Evolutionary conservation across 2,329 filamentous ascomycete genomes (phyloP).

Genomic region (Pseudofabraea citricarpa): DNA sequence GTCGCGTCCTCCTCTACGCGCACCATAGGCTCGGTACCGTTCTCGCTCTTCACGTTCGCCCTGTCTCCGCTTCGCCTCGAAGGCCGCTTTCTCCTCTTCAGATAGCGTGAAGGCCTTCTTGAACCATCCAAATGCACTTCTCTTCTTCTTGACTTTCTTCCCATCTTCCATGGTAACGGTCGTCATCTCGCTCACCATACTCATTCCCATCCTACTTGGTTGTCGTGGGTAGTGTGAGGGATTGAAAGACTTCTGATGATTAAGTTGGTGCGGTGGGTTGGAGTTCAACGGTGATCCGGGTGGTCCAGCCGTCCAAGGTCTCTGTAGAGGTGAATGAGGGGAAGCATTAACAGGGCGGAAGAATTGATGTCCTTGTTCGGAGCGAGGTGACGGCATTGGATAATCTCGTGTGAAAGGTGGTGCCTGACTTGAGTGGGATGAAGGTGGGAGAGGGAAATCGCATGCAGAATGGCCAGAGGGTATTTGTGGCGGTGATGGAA

Average conservation of each 20-base stretch:
- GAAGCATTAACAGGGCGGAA: slow-evolving; percentile 59
- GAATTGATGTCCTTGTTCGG: slow-evolving; percentile 43
- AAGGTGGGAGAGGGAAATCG: neutral
- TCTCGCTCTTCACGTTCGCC: slow-evolving; percentile 9
- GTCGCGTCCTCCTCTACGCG: neutral
- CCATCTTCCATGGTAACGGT: slow-evolving; percentile 29
- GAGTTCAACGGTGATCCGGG: neutral
- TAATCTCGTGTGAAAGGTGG: neutral
- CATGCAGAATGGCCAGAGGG: neutral
- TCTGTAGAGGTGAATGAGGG: slow-evolving; percentile 57
- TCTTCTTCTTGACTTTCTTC: slow-evolving; percentile 56
- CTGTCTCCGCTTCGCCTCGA: slow-evolving; percentile 45
- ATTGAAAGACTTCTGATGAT: slow-evolving; percentile 1
- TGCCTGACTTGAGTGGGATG: slow-evolving; percentile 2
- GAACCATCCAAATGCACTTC: slow-evolving; percentile 63
- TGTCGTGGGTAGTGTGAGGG: neutral
- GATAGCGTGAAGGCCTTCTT: slow-evolving; percentile 64
- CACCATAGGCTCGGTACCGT: neutral
- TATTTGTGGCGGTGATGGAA: neutral
- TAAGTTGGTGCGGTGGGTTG: neutral
- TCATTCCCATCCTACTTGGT: slow-evolving; percentile 32
- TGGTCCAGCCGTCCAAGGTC: slow-evolving; percentile 26
- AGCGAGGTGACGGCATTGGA: slow-evolving; percentile 34
- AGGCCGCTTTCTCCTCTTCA: slow-evolving; percentile 56
- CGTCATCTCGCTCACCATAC: slow-evolving; percentile 50